Base-by-base conservation (phyloP, 2,329 filamentous ascomycete species). In the Acrodontium crateriforme region DNA sequence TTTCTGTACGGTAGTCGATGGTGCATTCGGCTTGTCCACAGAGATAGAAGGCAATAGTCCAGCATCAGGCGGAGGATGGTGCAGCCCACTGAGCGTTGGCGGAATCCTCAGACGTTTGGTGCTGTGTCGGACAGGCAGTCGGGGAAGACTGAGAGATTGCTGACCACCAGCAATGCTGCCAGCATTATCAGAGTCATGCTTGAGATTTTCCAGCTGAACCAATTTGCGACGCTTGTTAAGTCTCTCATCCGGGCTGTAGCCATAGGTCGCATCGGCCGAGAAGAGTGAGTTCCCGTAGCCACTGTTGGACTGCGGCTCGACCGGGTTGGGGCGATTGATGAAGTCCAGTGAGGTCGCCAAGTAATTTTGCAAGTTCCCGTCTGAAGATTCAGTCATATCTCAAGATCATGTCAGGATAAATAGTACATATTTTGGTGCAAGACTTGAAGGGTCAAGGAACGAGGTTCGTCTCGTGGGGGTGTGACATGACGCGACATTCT, bases 1-100 rank as follows among this genome's bases (percentile, higher is more conserved):
- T n/a, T n/a, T n/a, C n/a, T n/a, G n/a, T n/a, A n/a, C n/a, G 13
- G 20, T 22, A 4, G 20, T 22, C 10, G 20, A 10, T n/a, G 20
- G 20, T 12, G 13, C 20, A 22, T 10, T 4, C 5, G 39, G 39
- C 28, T 42, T 32, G 15, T 43, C 36, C 8, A 32, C 58, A 38
- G 67, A 67, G 30, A 76, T 76, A 3, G 68, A 68, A 5, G 71
- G 71, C 25, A 75, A 63, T 5, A 74, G 50, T 9, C 66, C 63
- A 24, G 68, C 68, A 46, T 73, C 67, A 6, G 70, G 70, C 9
- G 71, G 71, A 3, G 71, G 71, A 36, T 76, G 69, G 49, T 74
- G 70, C 23, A 76, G 49, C 6, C 70, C 70, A 41, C 71, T 71
- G 8, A 76, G 49, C 10, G 63, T 49, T 6, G 62, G 62, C 9